Evolutionary conservation across 805 yeast species (phyloP).

Genomic region (Candida hungchunana): DNA sequence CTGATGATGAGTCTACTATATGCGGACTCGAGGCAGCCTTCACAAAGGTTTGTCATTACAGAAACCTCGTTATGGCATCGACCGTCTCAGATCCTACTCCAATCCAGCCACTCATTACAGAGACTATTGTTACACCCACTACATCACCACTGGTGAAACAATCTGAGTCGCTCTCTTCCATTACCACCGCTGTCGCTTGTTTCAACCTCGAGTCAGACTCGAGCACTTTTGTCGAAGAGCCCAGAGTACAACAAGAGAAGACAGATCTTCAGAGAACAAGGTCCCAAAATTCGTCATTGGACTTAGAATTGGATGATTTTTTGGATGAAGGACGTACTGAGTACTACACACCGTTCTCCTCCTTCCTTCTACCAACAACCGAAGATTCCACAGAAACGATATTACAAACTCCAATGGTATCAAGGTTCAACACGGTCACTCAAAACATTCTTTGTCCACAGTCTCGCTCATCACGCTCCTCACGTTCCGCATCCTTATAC

Average conservation of each 20-base stretch:
- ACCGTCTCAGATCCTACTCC: conserved; percentile 1
- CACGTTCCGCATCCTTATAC: conserved; percentile 29
- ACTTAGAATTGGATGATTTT: conserved; percentile 22
- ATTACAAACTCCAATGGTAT: no score
- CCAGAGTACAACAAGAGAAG: conserved; percentile 3
- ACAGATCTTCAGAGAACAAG: conserved; percentile 1
- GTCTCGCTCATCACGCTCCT: conserved; percentile 17
- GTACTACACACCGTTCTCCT: conserved; percentile 18
- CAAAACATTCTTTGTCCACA: no score
- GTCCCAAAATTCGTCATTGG: conserved; percentile 22
- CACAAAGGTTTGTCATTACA: conserved; percentile 35
- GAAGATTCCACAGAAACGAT: conserved; percentile 9
- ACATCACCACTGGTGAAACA: background rate
- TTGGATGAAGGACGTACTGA: conserved; percentile 15
- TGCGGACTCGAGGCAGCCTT: conserved; percentile 26
- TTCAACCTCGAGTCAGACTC: conserved; percentile 28
- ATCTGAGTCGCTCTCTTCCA: conserved; percentile 26
- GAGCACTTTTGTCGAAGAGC: conserved; percentile 39
- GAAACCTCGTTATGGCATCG: conserved; percentile 32
- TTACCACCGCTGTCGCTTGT: conserved; percentile 34
- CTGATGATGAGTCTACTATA: conserved; percentile 16
- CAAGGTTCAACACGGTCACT: no score
- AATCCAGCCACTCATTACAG: conserved; percentile 2
- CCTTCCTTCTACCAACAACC: background rate
- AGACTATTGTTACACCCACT: background rate